Evolutionary conservation across 352 stramenopile genomes (phyloP), one percentile per base, ranked within the genome.

Genomic region (Globisporangium heterothallicum): DNA sequence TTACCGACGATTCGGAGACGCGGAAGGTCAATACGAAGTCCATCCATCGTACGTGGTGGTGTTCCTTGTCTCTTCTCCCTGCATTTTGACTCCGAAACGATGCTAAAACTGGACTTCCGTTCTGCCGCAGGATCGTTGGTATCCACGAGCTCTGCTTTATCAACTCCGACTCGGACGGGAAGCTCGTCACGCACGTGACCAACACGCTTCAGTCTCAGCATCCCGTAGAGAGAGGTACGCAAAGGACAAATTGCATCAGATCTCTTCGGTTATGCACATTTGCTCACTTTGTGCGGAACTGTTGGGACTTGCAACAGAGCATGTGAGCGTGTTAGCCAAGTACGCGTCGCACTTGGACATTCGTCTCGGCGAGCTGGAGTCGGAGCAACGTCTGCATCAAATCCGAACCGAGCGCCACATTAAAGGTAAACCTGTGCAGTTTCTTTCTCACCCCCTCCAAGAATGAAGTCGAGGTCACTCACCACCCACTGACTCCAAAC

Each of bases 331-430:
- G 16, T 41, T 92, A 43, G 81, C 81, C 47, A 92, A 89, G 66
- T 92, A 88, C 53, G 76, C 77, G 38, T 92, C 81, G 34, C 78
- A 92, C 44, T 32, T 92, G 46, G 81, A 92, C 54, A 66, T 92
- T 27, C 76, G 77, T 58, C 76, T 92, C 22, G 81, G 81, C 6
- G 78, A 92, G 49, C 61, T 89, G 12, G 81, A 92, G 49, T 92
- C 81, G 6, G 78, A 92, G 53, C 74, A 84, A 54, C 77, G 81
- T 29, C 56, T 92, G 29, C 78, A 86, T 41, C 70, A 89, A 24
- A 86, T 92, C 41, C 74, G 81, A 43, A 81, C 74, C 38, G 78
- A 89, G 55, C 75, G 81, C 9, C 74, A 88, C 65, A 78, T 88
- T 44, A 87, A 87, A 56, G 70, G 81, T 85, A 52, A 19, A 57